Base-by-base conservation (phyloP, 495 filamentous ascomycete genomes). In the Beverwykella pulmonaria region DNA sequence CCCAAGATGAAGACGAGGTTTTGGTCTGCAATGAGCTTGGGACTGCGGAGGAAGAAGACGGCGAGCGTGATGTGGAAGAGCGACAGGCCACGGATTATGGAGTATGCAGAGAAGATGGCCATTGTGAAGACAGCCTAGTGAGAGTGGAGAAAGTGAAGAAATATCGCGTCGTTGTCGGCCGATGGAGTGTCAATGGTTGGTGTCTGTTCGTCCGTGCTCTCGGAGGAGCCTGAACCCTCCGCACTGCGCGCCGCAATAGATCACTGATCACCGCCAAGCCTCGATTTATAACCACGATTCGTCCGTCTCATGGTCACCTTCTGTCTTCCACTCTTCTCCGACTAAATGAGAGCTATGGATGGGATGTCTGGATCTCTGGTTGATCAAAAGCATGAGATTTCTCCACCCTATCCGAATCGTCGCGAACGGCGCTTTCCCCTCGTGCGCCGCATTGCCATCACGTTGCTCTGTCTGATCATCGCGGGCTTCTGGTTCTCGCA, bases 1-100 rank as follows among this genome's bases (percentile, higher is more conserved):
- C 92, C 92, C 15, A 96, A 78, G 46, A 97, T 84, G 71, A 86
- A 93, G 55, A 96, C 90, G 10, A 96, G 70, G 47, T 90, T 88
- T 59, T 92, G 91, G 72, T 94, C 88, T 47, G 88, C 85, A 65
- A 97, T 82, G 61, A 81, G 77, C 39, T 76, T 73, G 2, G 92
- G 92, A 26, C 82, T 84, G 55, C 83, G 87, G 73, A 92, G 82
- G 79, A 96, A 88, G 82, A 92, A 91, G 77, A 87, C 92, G 72
- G 85, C 89, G 26, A 93, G 82, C 20, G 90, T 89, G 64, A 94
- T 77, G 76, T 93, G 88, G 81, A 93, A 89, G 75, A 96, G 82
- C 69, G 87, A 88, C 64, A 96, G 80, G 36, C 84, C 86, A 68
- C 90, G 88, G 65, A 97, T 84, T 70, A 96, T 86, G 1, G 87